Conservation (phyloP, 1,284 basidiomycete genomes). For the Ceratobasidium sp. region DNA sequence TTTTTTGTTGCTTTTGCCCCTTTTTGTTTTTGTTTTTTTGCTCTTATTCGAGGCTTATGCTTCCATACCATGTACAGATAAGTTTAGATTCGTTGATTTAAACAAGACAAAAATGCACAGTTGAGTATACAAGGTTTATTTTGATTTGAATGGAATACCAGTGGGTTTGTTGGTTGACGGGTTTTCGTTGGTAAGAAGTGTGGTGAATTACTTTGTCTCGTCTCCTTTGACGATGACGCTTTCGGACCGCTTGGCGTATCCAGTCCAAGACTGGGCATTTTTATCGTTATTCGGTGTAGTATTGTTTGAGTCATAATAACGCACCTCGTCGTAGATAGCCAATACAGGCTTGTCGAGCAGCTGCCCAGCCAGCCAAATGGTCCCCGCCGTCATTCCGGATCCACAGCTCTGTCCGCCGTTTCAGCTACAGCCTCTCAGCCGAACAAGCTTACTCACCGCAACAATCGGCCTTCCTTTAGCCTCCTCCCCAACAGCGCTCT, state of each 20-base stretch:
- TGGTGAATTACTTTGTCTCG: slow-evolving; percentile 25
- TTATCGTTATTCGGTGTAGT: slow-evolving; percentile 32
- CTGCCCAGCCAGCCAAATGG: slow-evolving; percentile 83
- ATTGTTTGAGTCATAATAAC: slow-evolving; percentile 11
- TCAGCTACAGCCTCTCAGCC: slow-evolving; percentile 61
- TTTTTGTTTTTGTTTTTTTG: neutral
- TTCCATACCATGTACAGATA: neutral
- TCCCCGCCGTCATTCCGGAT: slow-evolving; percentile 96
- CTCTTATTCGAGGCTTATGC: neutral
- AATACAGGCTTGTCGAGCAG: slow-evolving; percentile 52
- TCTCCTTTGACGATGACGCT: slow-evolving; percentile 70
- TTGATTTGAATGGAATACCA: neutral
- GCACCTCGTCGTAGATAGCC: slow-evolving; percentile 60
- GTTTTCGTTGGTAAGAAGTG: neutral
- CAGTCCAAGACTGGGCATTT: slow-evolving; percentile 79
- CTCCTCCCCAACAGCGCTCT: slow-evolving; percentile 67
- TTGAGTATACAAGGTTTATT: neutral
- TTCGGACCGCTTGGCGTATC: slow-evolving; percentile 76
- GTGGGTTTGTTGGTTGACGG: too few relatives aligned
- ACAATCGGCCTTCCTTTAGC: slow-evolving; percentile 22
- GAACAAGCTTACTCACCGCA: slow-evolving; percentile 48
- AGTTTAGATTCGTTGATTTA: neutral
- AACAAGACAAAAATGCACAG: neutral
- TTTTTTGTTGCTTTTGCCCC: too few relatives aligned
- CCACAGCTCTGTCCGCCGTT: slow-evolving; percentile 79